Base-by-base conservation (phyloP, 2,329 filamentous ascomycete genomes). In the Fusarium sp. region DNA sequence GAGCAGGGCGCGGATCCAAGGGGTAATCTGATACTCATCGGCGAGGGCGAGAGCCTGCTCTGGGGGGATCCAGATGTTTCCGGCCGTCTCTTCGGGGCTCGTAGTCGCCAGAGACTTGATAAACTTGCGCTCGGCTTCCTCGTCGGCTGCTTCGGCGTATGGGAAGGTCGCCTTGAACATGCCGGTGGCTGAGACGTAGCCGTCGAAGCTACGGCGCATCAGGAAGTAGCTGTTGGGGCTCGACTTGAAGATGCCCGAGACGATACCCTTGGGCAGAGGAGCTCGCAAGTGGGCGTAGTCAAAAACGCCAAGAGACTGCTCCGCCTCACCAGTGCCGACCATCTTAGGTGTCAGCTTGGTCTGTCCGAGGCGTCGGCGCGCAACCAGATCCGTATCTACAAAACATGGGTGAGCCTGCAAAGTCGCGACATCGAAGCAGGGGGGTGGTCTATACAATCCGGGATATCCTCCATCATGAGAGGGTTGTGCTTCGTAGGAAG, bases 261-360 rank as follows among this genome's bases (percentile, higher is more conserved):
- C 91, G 77, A 98, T 92, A 74, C 97, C 95, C 84, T 95, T 97
- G 59, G 97, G 97, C 56, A 99, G 86, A 16, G 97, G 96, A 70
- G 95, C 96, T 80, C 96, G 93, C 59, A 99, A 88, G 82, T 99
- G 97, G 75, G 95, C 96, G 83, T 99, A 99, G 84, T 98, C 97
- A 82, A 99, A 98, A 56, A 92, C 91, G 61, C 94, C 95, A 70
- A 97, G 87, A 76, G 93, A 92, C 76, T 91, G 87, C 81, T 94
- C 94, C 66, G 92, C 90, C 73, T 94, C 92, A 82, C 92, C 91
- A n/a, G 92, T 86, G 77, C 93, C 91, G 37, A 92, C 91, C 79
- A 95, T 92, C 85, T 95, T 97, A 62, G 95, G 92, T 11, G 92
- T 92, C 74, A 99, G 89, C 84, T 97, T 94, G 27, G 97, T 99